These are phyloP conservation scores for Kodamaea plutei DNA, from an alignment of 1,139 yeast genomes.

Conservation along the genomic window DNA sequence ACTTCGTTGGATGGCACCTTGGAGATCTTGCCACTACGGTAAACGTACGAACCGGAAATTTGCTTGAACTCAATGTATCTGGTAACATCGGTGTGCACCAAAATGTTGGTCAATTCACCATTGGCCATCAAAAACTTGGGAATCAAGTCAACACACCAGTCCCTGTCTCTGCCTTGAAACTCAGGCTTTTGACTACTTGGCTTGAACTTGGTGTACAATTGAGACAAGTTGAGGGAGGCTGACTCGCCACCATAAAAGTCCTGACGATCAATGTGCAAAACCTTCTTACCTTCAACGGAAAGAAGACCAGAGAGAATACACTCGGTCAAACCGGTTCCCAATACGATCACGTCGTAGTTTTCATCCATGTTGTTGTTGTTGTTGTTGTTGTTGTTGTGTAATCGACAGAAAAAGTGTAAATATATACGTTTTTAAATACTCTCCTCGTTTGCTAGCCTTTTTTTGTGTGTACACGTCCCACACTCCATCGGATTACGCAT, in stretches of 20 bases:
- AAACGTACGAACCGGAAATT: constrained; percentile 90
- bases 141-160: constrained; percentile 96
- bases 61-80: constrained; percentile 95
- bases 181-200: constrained; percentile 68
- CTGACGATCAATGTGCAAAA: constrained; percentile 92
- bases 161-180: constrained; percentile 84
- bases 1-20: constrained; percentile 91
- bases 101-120: constrained; percentile 93
- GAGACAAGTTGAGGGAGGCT: constrained; percentile 59
- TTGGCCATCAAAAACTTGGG: constrained; percentile 98
- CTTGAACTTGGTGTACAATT: constrained; percentile 67
- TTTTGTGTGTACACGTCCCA: constrained; percentile 8
- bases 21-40: constrained; percentile 85
- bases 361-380: constrained; percentile 65
- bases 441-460: constrained; percentile 4
- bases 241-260: constrained; percentile 92
- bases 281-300: constrained; percentile 96
- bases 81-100: constrained; percentile 93
- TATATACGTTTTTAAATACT: not conserved
- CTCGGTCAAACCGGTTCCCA: constrained; percentile 84
- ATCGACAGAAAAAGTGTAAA: constrained; percentile 1
- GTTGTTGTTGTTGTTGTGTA: constrained; percentile 1
- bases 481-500: too few relatives aligned
- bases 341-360: constrained; percentile 86
- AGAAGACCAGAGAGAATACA: constrained; percentile 91